These are phyloP conservation scores for Alternaria gaisen DNA, from an alignment of 2,329 filamentous ascomycete genomes.

Conservation along the genomic window DNA sequence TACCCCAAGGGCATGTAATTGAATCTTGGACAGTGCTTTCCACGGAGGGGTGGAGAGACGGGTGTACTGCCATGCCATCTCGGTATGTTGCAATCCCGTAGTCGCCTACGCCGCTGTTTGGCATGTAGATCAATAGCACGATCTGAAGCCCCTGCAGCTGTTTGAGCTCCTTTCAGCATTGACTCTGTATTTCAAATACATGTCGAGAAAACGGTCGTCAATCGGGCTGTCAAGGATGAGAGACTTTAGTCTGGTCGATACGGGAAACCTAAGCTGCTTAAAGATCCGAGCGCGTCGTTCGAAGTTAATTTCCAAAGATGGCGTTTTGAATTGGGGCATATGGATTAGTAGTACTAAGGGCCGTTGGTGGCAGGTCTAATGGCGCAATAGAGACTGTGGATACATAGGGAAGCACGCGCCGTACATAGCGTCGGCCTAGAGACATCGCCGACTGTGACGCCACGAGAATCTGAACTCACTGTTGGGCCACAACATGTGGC, in stretches of 20 bases:
- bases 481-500: slow-evolving; percentile 23
- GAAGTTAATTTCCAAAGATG: slow-evolving; percentile 17
- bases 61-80: slow-evolving; percentile 1
- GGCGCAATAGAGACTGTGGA: slow-evolving; percentile 14
- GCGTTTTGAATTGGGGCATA: slow-evolving; percentile 27
- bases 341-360: slow-evolving; percentile 28
- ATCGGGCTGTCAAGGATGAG: background rate
- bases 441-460: slow-evolving; percentile 28
- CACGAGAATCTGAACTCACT: slow-evolving; percentile 20
- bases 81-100: slow-evolving; percentile 12
- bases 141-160: slow-evolving; percentile 4
- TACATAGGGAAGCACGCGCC: slow-evolving; percentile 5
- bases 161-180: slow-evolving; percentile 1
- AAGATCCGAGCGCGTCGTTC: slow-evolving; percentile 4
- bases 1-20: background rate
- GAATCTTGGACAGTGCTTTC: background rate
- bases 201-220: slow-evolving; percentile 1
- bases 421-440: slow-evolving; percentile 11
- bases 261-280: slow-evolving; percentile 7
- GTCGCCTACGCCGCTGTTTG: slow-evolving; percentile 2
- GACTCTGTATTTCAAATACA: slow-evolving; percentile 8
- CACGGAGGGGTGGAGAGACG: background rate
- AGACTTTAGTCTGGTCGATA: slow-evolving; percentile 6
- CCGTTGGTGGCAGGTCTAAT: slow-evolving; percentile 25
- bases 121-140: slow-evolving; percentile 11